phyloP scores from a whole-genome alignment of 2,329 filamentous ascomycete genomes.

The Westerdykella ornata region DNA sequence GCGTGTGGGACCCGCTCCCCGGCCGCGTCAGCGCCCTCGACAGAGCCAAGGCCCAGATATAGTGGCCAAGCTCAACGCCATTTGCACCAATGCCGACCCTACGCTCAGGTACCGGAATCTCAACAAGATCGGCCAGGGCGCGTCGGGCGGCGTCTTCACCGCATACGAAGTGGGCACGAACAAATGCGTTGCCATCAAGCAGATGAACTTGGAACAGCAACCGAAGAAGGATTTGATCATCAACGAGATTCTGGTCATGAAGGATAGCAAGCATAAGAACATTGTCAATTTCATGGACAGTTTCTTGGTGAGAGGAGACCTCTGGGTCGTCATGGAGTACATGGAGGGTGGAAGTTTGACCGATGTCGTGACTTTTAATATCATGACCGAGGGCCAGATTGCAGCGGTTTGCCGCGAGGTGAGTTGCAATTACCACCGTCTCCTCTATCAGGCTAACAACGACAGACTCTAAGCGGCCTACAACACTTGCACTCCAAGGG shows the following conservation, averaged over 20 bases:
- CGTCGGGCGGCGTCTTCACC: slow-evolving; percentile 90
- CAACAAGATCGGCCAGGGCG: slow-evolving; percentile 94
- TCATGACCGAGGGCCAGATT: slow-evolving; percentile 97
- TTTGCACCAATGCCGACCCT: slow-evolving; percentile 85
- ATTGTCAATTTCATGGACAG: slow-evolving; percentile 99
- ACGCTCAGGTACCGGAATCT: slow-evolving; percentile 79
- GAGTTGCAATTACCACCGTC: slow-evolving; percentile 17
- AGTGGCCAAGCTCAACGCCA: slow-evolving; percentile 72
- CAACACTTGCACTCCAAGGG: slow-evolving; percentile 96
- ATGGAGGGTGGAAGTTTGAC: slow-evolving; percentile 98
- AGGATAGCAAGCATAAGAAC: slow-evolving; percentile 95
- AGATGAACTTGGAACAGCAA: slow-evolving; percentile 98
- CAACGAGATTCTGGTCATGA: slow-evolving; percentile 99
- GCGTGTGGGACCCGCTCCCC: slow-evolving; percentile 51
- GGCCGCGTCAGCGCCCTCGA: slow-evolving; percentile 69
- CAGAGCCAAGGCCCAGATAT: slow-evolving; percentile 80
- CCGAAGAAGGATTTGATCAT: slow-evolving; percentile 99
- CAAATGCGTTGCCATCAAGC: slow-evolving; percentile 92
- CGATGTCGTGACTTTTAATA: slow-evolving; percentile 97
- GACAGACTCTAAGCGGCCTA: slow-evolving; percentile 71
- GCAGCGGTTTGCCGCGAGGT: slow-evolving; percentile 87
- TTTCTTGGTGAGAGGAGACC: slow-evolving; percentile 78
- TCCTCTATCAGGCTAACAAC: slow-evolving; percentile 8
- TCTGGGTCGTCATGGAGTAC: slow-evolving; percentile 99
- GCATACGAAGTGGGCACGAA: slow-evolving; percentile 80